These are phyloP conservation scores for Rhodotorula graminis DNA, from an alignment of 768 basidiomycete species.

Conservation along the genomic window DNA sequence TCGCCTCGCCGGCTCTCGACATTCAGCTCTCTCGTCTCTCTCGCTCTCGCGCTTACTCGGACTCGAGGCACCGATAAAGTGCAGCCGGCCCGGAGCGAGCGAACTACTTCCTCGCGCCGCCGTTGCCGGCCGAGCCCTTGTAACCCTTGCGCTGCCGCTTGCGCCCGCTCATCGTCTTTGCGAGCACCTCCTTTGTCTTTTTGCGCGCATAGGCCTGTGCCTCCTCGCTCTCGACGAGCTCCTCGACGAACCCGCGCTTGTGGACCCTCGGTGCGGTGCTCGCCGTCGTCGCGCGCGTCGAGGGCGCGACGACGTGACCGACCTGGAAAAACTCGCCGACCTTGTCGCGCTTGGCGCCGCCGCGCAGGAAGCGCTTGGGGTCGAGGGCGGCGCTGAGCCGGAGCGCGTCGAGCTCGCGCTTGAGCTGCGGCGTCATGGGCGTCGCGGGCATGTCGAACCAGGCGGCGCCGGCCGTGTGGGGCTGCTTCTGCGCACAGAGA, in stretches of 20 bases:
- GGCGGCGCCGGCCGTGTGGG: constrained; percentile 66
- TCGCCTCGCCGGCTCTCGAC: too few relatives aligned
- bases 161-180: constrained; percentile 59
- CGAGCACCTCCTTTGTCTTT: constrained; percentile 68
- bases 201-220: constrained; percentile 81
- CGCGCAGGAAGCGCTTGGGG: constrained; percentile 80
- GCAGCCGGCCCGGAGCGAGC: too few relatives aligned
- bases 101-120: constrained; percentile 1
- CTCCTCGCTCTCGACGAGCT: constrained; percentile 81
- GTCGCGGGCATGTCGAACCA: constrained; percentile 85
- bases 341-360: constrained; percentile 65
- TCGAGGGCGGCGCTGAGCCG: constrained; percentile 82
- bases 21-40: too few relatives aligned
- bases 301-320: constrained; percentile 58
- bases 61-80: too few relatives aligned
- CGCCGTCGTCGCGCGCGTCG: constrained; percentile 63
- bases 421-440: constrained; percentile 65
- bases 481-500: constrained; percentile 55
- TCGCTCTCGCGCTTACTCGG: too few relatives aligned
- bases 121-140: constrained; percentile 27
- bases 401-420: constrained; percentile 82
- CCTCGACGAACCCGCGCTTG: constrained; percentile 80
- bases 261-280: constrained; percentile 51
- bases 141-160: constrained; percentile 56
- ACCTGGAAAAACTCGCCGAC: constrained; percentile 85